Conservation (phyloP, 345 rosid genomes). For the Eucalyptus curtisii region DNA sequence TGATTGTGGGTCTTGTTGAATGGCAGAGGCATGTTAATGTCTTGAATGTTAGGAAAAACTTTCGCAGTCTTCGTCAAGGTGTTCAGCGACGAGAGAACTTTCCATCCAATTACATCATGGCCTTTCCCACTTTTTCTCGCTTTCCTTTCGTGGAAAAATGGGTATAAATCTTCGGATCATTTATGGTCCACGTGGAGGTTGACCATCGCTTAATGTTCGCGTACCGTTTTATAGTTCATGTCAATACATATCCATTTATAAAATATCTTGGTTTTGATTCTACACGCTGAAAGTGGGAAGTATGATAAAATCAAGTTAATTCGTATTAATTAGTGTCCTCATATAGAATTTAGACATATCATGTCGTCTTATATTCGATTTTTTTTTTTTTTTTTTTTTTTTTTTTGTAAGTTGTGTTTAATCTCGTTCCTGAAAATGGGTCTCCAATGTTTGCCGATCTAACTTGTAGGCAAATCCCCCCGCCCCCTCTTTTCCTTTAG, state of each 20-base stretch:
- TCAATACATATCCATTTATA: background rate
- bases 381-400: background rate
- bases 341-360: background rate
- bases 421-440: background rate
- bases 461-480: background rate
- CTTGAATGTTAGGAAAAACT: background rate
- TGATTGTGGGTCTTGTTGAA: background rate
- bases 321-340: background rate
- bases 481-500: background rate
- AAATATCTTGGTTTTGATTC: background rate
- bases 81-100: background rate
- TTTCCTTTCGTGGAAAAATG: background rate
- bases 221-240: background rate
- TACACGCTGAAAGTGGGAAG: background rate
- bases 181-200: background rate
- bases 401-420: background rate
- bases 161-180: background rate
- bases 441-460: background rate
- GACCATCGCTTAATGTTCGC: background rate
- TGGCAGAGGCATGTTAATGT: background rate
- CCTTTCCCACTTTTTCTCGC: background rate
- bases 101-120: background rate
- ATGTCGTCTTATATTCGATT: rapidly evolving
- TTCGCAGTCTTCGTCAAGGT: background rate
- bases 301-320: background rate